A percentile compares a stretch with the other conserved stretches of the same genome.
Evolutionary conservation across 2,329 filamentous ascomycete genomes (phyloP).

Genomic region (Xylariaceae sp.): DNA sequence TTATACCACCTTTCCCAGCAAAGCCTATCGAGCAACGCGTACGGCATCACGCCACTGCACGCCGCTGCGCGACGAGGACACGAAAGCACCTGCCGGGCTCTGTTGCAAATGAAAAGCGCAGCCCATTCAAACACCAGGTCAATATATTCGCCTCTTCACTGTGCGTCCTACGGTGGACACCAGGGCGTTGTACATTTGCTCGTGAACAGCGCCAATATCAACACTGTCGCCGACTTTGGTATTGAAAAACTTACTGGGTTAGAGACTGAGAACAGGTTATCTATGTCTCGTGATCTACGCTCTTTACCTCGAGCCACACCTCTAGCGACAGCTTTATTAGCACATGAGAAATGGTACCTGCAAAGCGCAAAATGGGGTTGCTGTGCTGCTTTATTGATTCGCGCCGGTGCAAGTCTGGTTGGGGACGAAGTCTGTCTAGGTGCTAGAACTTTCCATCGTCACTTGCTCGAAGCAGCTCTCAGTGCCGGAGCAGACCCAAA

Average conservation of each 20-base stretch:
- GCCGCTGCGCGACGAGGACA: neutral
- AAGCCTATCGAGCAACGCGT: neutral
- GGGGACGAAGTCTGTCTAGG: neutral
- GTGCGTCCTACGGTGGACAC: too few relatives aligned
- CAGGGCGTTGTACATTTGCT: too few relatives aligned
- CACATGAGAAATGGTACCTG: too few relatives aligned
- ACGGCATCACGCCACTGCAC: neutral
- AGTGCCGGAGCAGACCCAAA: neutral
- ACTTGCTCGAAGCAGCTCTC: neutral
- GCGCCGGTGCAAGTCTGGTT: neutral
- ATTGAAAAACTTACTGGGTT: too few relatives aligned
- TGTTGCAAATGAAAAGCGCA: neutral
- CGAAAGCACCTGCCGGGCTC: neutral
- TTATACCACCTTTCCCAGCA: neutral
- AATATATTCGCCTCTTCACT: neutral
- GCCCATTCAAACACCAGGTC: neutral
- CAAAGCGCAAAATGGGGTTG: too few relatives aligned
- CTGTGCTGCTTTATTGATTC: neutral
- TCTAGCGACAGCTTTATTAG: too few relatives aligned
- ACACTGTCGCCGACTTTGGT: too few relatives aligned
- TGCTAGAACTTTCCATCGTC: neutral
- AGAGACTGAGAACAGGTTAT: too few relatives aligned
- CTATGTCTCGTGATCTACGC: too few relatives aligned
- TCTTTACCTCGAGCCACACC: too few relatives aligned
- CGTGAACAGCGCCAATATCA: too few relatives aligned